A percentile compares a stretch with the other conserved stretches of the same genome.
phyloP scores from a whole-genome alignment of 2,329 filamentous ascomycete species.

The Pezicula carpinea region DNA sequence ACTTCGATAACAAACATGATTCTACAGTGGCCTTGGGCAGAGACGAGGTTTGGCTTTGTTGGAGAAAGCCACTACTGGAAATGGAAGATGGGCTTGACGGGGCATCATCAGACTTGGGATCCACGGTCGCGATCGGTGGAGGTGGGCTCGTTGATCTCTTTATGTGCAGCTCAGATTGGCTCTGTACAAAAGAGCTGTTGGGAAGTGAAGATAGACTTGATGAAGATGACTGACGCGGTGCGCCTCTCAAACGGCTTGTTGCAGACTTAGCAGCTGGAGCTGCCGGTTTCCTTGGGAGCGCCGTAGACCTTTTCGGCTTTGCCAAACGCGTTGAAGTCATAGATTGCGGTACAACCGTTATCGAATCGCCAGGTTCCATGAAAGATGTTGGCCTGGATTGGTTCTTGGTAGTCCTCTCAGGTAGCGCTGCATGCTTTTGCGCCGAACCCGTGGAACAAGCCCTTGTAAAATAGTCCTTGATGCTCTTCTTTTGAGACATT shows the following conservation, averaged over 20 bases:
- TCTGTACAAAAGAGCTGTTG: background rate
- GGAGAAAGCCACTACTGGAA: background rate
- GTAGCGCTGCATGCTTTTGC: background rate
- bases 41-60: background rate
- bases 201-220: background rate
- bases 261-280: too few species aligned
- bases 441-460: background rate
- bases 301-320: background rate
- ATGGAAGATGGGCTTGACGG: background rate
- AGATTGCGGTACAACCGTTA: background rate
- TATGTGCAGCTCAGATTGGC: background rate
- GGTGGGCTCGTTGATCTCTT: too few species aligned
- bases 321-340: background rate
- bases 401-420: background rate
- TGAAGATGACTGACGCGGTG: background rate
- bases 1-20: background rate
- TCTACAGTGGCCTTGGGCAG: background rate
- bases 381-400: background rate
- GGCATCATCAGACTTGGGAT: background rate
- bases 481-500: conserved; percentile 1
- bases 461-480: background rate
- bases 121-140: too few species aligned
- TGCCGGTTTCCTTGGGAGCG: background rate
- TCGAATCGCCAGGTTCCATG: background rate
- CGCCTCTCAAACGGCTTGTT: too few species aligned